Percentiles rank a stretch among this genome's conserved stretches.
phyloP scores from a whole-genome alignment of 176 grass and related monocot genomes.

The Triticum monococcum region DNA sequence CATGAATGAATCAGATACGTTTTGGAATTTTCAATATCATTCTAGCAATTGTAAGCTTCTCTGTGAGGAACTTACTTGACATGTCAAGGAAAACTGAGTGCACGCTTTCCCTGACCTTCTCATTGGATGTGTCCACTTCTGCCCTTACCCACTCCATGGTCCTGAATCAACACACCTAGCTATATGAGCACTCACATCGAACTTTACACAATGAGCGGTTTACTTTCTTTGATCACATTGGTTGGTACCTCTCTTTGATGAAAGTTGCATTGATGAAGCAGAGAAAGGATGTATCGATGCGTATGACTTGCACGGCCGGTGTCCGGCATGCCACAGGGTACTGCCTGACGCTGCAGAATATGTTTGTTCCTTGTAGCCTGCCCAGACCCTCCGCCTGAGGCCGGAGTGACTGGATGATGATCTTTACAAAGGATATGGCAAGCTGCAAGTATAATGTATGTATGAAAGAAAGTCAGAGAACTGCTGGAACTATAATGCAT shows the following conservation, averaged over 20 bases:
- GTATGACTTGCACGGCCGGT: constrained; percentile 45
- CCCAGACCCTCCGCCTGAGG: constrained; percentile 75
- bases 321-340: constrained; percentile 59
- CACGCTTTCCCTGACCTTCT: constrained; percentile 48
- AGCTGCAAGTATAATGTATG: constrained; percentile 39
- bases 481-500: background rate
- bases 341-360: constrained; percentile 76
- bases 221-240: background rate
- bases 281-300: constrained; percentile 75
- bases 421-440: constrained; percentile 75
- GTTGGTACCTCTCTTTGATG: constrained; percentile 77
- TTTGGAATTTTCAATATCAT: background rate
- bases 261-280: constrained; percentile 87
- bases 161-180: constrained; percentile 40
- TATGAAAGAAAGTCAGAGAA: background rate
- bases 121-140: constrained; percentile 39
- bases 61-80: constrained; percentile 56
- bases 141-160: constrained; percentile 51
- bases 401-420: constrained; percentile 69
- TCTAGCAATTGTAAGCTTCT: background rate
- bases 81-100: constrained; percentile 77
- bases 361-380: constrained; percentile 76
- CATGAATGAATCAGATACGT: background rate
- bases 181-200: background rate
- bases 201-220: background rate